Percentiles rank a stretch among this genome's conserved stretches.
Evolutionary conservation across 75 land plant genomes (phyloP).

Genomic region (Chamaecyparis obtusa): DNA sequence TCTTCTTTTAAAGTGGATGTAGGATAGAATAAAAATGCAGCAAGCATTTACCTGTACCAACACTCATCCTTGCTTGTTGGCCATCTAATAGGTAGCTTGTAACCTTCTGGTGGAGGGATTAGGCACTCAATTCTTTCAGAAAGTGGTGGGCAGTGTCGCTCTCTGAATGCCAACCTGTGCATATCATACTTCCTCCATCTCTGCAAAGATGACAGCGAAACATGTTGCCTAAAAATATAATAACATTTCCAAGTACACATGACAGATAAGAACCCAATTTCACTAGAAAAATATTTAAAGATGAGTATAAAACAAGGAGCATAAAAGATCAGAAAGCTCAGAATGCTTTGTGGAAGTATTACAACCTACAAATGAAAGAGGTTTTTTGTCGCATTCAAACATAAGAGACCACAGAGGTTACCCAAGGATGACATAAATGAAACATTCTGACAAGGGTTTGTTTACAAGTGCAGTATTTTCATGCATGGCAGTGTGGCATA

Average conservation of each 20-base stretch:
- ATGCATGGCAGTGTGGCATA: neutral
- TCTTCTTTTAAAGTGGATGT: neutral
- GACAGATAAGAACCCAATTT: neutral
- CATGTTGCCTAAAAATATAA: neutral
- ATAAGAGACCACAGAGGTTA: neutral
- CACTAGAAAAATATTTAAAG: neutral
- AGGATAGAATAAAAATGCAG: neutral
- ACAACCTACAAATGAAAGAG: neutral
- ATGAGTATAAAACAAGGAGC: neutral
- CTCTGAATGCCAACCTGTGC: slow-evolving; percentile 76
- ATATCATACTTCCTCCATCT: slow-evolving; percentile 84
- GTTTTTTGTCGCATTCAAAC: neutral
- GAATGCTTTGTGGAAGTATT: neutral
- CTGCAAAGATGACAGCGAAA: slow-evolving; percentile 29
- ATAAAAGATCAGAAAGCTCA: neutral
- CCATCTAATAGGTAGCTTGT: slow-evolving; percentile 83
- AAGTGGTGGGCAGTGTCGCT: slow-evolving; percentile 91
- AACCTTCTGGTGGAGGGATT: slow-evolving; percentile 88
- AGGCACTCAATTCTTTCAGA: slow-evolving; percentile 79
- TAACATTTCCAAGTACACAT: neutral
- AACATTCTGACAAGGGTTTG: neutral
- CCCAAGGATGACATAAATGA: neutral
- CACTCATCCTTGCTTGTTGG: slow-evolving; percentile 82
- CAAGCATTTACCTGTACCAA: slow-evolving; percentile 78
- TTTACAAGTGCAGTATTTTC: neutral